Evolutionary conservation across 306 rosid species (phyloP).

Genomic region (Fagus crenata): DNA sequence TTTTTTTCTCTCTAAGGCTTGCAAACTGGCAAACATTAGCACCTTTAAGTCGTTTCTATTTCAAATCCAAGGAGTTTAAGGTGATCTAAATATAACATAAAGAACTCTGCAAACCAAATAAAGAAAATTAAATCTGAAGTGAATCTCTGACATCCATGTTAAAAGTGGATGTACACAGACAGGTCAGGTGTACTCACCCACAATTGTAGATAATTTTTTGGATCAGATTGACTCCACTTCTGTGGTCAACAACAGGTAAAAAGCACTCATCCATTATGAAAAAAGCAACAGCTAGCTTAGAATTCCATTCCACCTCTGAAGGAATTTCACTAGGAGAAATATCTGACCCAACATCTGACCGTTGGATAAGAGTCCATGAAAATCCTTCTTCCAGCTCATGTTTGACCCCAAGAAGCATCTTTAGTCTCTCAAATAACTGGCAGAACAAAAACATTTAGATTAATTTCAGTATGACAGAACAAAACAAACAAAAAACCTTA

Average conservation of each 20-base stretch:
- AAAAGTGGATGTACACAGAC: constrained; percentile 2
- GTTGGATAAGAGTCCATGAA: constrained; percentile 68
- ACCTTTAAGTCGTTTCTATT: neutral
- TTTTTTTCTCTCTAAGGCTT: neutral
- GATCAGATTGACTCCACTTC: constrained; percentile 84
- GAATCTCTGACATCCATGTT: constrained; percentile 4
- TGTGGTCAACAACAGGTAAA: constrained; percentile 82
- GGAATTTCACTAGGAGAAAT: constrained; percentile 47
- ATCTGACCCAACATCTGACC: constrained; percentile 59
- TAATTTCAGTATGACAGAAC: constrained; percentile 5
- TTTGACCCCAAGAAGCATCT: constrained; percentile 77
- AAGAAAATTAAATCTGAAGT: neutral
- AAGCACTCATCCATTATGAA: constrained; percentile 90
- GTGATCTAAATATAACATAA: neutral
- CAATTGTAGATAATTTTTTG: constrained; percentile 77
- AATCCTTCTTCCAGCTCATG: constrained; percentile 81
- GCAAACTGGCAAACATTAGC: neutral
- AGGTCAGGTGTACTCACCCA: constrained; percentile 61
- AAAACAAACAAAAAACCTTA: neutral
- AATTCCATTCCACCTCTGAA: constrained; percentile 59
- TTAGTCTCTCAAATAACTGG: constrained; percentile 66
- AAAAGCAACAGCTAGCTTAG: constrained; percentile 87
- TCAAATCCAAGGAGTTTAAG: neutral
- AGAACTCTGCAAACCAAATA: neutral
- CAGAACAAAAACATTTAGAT: constrained; percentile 35